Evolutionary conservation across 805 yeast species (phyloP).

Genomic region (Wickerhamomyces bisporus): DNA sequence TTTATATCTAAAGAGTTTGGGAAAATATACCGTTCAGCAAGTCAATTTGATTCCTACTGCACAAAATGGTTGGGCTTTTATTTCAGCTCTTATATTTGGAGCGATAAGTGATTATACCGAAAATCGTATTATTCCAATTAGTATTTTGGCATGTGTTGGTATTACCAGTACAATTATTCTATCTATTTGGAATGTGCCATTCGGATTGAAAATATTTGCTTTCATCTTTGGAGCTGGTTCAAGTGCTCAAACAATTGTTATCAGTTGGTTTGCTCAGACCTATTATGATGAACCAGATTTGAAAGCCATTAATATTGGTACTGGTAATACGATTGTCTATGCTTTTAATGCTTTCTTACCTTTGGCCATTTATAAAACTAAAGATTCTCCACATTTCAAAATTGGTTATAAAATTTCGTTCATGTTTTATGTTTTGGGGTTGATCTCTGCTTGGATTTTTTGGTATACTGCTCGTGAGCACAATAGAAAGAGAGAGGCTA

Average conservation of each 20-base stretch:
- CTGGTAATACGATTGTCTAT: constrained; percentile 4
- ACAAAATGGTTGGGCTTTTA: constrained; percentile 3
- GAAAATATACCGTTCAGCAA: constrained; percentile 1
- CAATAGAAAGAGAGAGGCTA: constrained; percentile 1
- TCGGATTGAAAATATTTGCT: constrained; percentile 3
- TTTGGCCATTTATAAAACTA: constrained; percentile 3
- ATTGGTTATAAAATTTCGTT: constrained; percentile 4
- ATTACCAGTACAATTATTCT: not conserved
- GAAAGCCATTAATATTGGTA: constrained; percentile 4
- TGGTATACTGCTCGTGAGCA: constrained; percentile 3
- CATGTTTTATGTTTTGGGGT: constrained; percentile 1
- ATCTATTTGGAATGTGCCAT: constrained; percentile 4
- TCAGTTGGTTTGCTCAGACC: constrained; percentile 6
- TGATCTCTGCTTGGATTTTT: constrained; percentile 3
- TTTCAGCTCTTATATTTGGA: constrained; percentile 1
- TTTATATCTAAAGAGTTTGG: constrained; percentile 2
- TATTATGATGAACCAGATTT: constrained; percentile 5
- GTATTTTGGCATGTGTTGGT: not conserved
- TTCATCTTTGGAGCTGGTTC: constrained; percentile 4
- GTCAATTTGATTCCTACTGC: constrained; percentile 5
- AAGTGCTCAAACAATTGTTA: constrained; percentile 2
- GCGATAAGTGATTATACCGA: constrained; percentile 3
- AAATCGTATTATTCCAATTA: constrained; percentile 1
- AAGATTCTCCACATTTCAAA: constrained; percentile 2
- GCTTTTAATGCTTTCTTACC: constrained; percentile 6